Percentiles rank a stretch among this genome's conserved stretches.
Evolutionary conservation across 2,329 filamentous ascomycete genomes (phyloP).

Genomic region (Sclerotiophoma versabilis): DNA sequence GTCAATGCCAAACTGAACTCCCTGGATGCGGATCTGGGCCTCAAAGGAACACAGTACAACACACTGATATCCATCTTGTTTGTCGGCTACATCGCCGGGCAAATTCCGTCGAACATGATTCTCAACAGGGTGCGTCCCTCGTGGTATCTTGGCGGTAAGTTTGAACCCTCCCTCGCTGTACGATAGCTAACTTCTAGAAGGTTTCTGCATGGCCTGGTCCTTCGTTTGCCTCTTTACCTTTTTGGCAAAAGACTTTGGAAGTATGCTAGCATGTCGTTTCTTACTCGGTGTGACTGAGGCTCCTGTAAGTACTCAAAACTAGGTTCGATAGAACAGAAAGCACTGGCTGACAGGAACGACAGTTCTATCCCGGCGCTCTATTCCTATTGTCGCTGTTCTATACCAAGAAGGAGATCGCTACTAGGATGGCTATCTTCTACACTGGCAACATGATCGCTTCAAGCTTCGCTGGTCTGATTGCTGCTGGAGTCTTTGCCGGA

Average conservation of each 20-base stretch:
- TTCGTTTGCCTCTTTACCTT: conserved; percentile 44
- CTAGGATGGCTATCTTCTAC: conserved; percentile 48
- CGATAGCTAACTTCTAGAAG: neutral
- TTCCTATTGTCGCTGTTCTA: conserved; percentile 72
- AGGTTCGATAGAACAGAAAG: too few relatives aligned
- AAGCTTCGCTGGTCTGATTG: conserved; percentile 54
- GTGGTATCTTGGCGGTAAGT: conserved; percentile 17
- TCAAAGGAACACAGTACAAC: conserved; percentile 29
- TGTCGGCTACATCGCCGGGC: conserved; percentile 50
- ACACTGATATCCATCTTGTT: conserved; percentile 52
- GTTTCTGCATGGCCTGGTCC: conserved; percentile 47
- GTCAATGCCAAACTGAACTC: conserved; percentile 69
- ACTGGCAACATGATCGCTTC: conserved; percentile 51
- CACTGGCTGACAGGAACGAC: neutral
- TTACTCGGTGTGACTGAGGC: conserved; percentile 39
- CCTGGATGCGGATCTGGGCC: conserved; percentile 61
- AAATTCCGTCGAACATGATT: conserved; percentile 55
- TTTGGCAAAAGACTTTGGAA: conserved; percentile 39
- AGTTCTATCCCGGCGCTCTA: conserved; percentile 67
- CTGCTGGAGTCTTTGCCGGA: conserved; percentile 48
- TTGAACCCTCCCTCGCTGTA: neutral
- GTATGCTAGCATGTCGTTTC: conserved; percentile 41
- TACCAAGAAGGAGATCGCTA: conserved; percentile 60
- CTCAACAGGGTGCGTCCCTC: conserved; percentile 45
- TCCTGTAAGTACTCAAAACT: neutral